Base-by-base conservation (phyloP, 352 stramenopile species). In the Phytophthora pseudosyringae region DNA sequence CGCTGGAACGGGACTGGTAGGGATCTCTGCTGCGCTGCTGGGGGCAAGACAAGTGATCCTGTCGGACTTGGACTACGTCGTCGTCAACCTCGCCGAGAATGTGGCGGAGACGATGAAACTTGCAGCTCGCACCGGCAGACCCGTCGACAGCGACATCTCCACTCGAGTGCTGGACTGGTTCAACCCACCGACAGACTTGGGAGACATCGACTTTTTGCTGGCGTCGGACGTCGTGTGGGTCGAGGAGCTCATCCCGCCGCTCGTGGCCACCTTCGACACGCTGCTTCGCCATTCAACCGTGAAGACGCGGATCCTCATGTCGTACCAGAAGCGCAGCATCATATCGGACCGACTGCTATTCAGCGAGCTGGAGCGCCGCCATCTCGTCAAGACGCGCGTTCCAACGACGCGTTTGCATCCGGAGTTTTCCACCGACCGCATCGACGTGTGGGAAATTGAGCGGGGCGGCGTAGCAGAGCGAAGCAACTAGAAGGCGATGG, bases 141-240 rank as follows among this genome's bases (percentile, higher is more conserved):
- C 41, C 3, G 15, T 72, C 0, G 13, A 60, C 12, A 29, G 52
- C 29, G 31, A 69, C 1, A 33, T 81, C 11, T 67, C 41, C 5
- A 71, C 71, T 28, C 64, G 51, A 31, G 82, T 88, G 38, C 64
- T 95, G 13, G 80, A 93, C 59, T 94, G 85, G 87, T 93, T 91
- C 56, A 41, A 75, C 11, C 80, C 83, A 12, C 73, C 66, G 3
- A 74, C 46, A 4, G 56, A 90, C n/a, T 52, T 92, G 12, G 81
- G 75, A 18, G 57, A 80, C 29, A 64, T 97, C 26, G 87, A 97
- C 56, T 60, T 96, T 16, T 72, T 98, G 28, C 47, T 98, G 25
- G 90, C 88, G 25, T 94, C 92, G 7, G 92, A 97, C 65, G 91
- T 98, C 46, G 90, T 98, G 35, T 98, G 92, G 91, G 75, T 97